Conservation (phyloP, 495 filamentous ascomycete genomes). For the Penicillium coffeae region DNA sequence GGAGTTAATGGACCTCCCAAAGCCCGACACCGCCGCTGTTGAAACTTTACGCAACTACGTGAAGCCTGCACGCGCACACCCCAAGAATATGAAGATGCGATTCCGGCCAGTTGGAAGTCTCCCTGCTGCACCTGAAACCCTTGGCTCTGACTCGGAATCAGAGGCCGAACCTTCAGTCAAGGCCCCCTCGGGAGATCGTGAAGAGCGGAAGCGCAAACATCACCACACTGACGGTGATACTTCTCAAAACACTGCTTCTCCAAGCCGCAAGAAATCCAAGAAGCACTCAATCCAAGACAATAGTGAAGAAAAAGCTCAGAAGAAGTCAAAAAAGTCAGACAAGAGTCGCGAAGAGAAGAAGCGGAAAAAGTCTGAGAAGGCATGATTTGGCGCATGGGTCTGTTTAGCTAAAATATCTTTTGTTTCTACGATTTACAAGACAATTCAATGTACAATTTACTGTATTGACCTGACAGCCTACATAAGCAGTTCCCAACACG, state of each 20-base stretch:
- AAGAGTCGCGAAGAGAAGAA: slow-evolving; percentile 43
- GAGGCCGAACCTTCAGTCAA: slow-evolving; percentile 39
- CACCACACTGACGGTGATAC: slow-evolving; percentile 36
- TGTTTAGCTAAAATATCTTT: slow-evolving; percentile 22
- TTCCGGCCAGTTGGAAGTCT: slow-evolving; percentile 53
- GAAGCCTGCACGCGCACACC: slow-evolving; percentile 48
- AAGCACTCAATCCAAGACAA: slow-evolving; percentile 29
- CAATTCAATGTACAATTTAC: slow-evolving; percentile 22
- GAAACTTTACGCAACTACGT: slow-evolving; percentile 35
- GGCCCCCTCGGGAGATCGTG: slow-evolving; percentile 27
- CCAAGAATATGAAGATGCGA: slow-evolving; percentile 58
- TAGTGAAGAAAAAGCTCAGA: slow-evolving; percentile 17
- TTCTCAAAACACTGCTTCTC: slow-evolving; percentile 19
- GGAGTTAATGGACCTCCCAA: slow-evolving; percentile 36
- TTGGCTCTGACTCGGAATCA: slow-evolving; percentile 48
- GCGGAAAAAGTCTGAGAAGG: slow-evolving; percentile 41
- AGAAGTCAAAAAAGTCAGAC: slow-evolving; percentile 41
- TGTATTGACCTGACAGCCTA: neutral
- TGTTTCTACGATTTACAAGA: slow-evolving; percentile 16
- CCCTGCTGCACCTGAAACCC: slow-evolving; percentile 37
- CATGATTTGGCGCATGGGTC: slow-evolving; percentile 23
- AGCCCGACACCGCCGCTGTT: slow-evolving; percentile 23
- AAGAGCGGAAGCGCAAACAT: slow-evolving; percentile 41
- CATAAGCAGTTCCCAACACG: too few relatives aligned
- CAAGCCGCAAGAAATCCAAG: slow-evolving; percentile 44